Percentiles rank a stretch among this genome's conserved stretches.
These are phyloP conservation scores for Tympanopsis confertula DNA, from an alignment of 2,329 filamentous ascomycete genomes.

Conservation along the genomic window DNA sequence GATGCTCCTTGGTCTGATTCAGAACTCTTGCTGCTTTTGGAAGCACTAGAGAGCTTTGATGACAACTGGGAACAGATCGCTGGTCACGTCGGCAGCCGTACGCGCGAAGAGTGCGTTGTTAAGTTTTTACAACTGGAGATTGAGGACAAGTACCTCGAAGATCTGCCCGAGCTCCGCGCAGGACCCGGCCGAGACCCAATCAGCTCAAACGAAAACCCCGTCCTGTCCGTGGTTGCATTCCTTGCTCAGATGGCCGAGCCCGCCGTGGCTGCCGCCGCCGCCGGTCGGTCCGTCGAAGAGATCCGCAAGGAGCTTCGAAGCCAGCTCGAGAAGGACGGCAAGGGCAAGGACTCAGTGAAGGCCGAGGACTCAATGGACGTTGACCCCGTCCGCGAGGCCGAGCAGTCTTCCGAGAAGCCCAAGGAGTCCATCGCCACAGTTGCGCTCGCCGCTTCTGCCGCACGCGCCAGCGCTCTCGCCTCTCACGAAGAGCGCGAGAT, in stretches of 20 bases:
- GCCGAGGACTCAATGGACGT: slow-evolving; percentile 51
- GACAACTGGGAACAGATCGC: slow-evolving; percentile 93
- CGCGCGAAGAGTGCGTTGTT: slow-evolving; percentile 88
- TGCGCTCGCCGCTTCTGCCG: slow-evolving; percentile 75
- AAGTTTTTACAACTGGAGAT: slow-evolving; percentile 96
- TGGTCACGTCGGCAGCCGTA: slow-evolving; percentile 82
- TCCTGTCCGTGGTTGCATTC: slow-evolving; percentile 92
- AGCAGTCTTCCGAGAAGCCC: slow-evolving; percentile 26
- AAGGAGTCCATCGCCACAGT: slow-evolving; percentile 52
- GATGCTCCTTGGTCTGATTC: slow-evolving; percentile 86
- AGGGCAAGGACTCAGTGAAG: slow-evolving; percentile 42
- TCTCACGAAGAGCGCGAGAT: slow-evolving; percentile 96
- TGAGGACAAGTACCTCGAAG: slow-evolving; percentile 89
- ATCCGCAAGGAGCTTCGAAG: slow-evolving; percentile 71
- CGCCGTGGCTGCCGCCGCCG: slow-evolving; percentile 78
- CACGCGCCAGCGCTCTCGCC: slow-evolving; percentile 74
- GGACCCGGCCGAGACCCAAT: slow-evolving; percentile 77
- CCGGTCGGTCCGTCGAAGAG: slow-evolving; percentile 75
- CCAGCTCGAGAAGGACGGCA: slow-evolving; percentile 56
- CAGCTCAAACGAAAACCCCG: slow-evolving; percentile 85
- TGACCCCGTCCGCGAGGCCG: slow-evolving; percentile 38
- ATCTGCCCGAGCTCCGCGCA: slow-evolving; percentile 56
- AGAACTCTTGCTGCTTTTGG: slow-evolving; percentile 77
- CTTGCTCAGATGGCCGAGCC: slow-evolving; percentile 84
- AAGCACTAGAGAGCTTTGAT: slow-evolving; percentile 84